Evolutionary conservation across 164 flowering plant species (phyloP).

Genomic region (Protea cynaroides): DNA sequence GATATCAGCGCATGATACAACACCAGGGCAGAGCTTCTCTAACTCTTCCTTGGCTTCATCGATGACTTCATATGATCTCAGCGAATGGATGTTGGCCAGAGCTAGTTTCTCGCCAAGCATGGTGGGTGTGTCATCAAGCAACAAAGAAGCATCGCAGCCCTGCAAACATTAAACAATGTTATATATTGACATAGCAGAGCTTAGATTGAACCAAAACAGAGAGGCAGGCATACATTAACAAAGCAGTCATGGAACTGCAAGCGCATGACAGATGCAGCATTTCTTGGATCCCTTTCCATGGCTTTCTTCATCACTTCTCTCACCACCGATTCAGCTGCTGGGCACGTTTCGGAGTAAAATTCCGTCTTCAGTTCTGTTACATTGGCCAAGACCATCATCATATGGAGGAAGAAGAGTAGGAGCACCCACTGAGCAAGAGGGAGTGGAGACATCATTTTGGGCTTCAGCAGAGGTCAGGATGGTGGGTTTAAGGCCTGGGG

Average conservation of each 20-base stretch:
- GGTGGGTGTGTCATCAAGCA: conserved; percentile 78
- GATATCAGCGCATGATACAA: conserved; percentile 93
- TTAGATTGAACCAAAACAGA: not conserved
- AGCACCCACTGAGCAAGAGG: not conserved
- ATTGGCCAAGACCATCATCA: not conserved
- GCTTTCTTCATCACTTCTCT: conserved; percentile 45
- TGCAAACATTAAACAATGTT: conserved; percentile 6
- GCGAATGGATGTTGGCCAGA: conserved; percentile 75
- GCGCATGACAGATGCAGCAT: conserved; percentile 89
- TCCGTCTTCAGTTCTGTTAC: conserved; percentile 26
- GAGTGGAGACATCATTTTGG: conserved; percentile 4
- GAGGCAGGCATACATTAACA: conserved; percentile 50
- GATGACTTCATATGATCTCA: conserved; percentile 76
- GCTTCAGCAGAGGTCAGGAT: not conserved
- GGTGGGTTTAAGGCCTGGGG: not conserved
- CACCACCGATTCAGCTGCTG: conserved; percentile 57
- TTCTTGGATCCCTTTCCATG: conserved; percentile 54
- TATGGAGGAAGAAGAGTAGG: conserved; percentile 5
- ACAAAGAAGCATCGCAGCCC: conserved; percentile 94
- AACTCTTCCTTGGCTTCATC: conserved; percentile 67
- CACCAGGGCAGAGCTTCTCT: conserved; percentile 60
- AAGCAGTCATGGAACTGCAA: conserved; percentile 95
- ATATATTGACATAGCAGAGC: not conserved
- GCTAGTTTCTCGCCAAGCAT: conserved; percentile 84
- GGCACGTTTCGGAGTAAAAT: conserved; percentile 63